Evolutionary conservation across 495 filamentous ascomycete species (phyloP).

Genomic region (Penicillium pulvis): DNA sequence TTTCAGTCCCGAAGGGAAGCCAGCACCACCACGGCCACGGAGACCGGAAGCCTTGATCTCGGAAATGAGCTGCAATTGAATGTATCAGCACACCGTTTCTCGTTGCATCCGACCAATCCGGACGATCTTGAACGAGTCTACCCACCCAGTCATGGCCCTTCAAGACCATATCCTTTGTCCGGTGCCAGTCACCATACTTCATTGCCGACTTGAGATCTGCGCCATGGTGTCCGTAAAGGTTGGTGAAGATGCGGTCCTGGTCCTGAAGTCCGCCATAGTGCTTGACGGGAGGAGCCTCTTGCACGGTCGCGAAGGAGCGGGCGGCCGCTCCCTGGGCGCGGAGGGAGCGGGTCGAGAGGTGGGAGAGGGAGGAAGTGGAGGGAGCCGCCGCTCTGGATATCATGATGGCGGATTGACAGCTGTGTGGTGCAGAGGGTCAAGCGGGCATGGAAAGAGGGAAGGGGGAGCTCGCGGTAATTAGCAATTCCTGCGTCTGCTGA

Average conservation of each 20-base stretch:
- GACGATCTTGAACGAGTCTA: constrained; percentile 11
- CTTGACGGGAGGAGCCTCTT: constrained; percentile 75
- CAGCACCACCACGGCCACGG: constrained; percentile 93
- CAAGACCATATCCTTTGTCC: constrained; percentile 95
- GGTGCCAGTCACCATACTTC: constrained; percentile 99
- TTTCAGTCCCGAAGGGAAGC: constrained; percentile 98
- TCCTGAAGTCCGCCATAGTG: constrained; percentile 84
- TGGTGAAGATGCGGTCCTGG: constrained; percentile 98
- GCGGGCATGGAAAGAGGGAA: constrained; percentile 33
- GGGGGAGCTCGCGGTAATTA: constrained; percentile 42
- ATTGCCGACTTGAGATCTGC: constrained; percentile 89
- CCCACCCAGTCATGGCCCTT: constrained; percentile 96
- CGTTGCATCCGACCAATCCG: constrained; percentile 13
- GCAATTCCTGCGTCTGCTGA: constrained; percentile 52
- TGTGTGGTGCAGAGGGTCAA: constrained; percentile 31
- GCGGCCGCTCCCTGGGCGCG: constrained; percentile 54
- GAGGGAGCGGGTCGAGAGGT: constrained; percentile 58
- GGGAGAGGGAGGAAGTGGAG: constrained; percentile 50
- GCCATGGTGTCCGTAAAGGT: constrained; percentile 91
- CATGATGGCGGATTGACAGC: constrained; percentile 45
- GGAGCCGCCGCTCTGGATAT: constrained; percentile 55
- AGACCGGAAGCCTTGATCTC: constrained; percentile 96
- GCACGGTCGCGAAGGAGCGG: constrained; percentile 82
- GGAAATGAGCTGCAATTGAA: constrained; percentile 70
- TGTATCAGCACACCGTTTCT: constrained; percentile 26